Percentiles rank a stretch among this genome's conserved stretches.
These are phyloP conservation scores for Nitzschia sp. DNA, from an alignment of 108 stramenopile species.

Conservation along the genomic window DNA sequence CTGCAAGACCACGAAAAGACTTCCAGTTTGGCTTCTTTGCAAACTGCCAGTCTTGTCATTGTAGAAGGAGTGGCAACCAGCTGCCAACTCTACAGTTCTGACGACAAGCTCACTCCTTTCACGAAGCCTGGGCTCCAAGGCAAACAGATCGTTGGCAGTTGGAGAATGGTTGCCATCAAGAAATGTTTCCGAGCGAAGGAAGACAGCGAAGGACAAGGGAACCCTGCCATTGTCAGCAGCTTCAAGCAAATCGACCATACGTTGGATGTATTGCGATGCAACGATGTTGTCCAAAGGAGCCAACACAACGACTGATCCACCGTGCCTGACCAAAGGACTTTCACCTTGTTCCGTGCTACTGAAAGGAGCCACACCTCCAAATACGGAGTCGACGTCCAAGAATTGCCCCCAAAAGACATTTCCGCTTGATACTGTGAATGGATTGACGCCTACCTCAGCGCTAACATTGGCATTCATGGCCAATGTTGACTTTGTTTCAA, in stretches of 20 bases:
- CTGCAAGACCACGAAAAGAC: conserved; percentile 68
- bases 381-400: conserved; percentile 65
- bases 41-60: conserved; percentile 18
- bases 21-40: conserved; percentile 39
- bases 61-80: conserved; percentile 52
- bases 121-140: conserved; percentile 68
- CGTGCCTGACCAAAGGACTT: conserved; percentile 31
- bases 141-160: conserved; percentile 46
- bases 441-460: conserved; percentile 69
- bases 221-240: conserved; percentile 29
- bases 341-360: conserved; percentile 55
- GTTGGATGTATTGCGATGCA: conserved; percentile 64
- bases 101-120: conserved; percentile 48
- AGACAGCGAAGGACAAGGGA: conserved; percentile 69
- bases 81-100: conserved; percentile 50
- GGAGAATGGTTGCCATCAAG: conserved; percentile 42
- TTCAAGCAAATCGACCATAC: conserved; percentile 61
- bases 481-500: conserved; percentile 43
- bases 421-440: conserved; percentile 47
- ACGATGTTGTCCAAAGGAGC: conserved; percentile 70
- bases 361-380: conserved; percentile 73
- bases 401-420: conserved; percentile 77
- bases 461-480: conserved; percentile 41
- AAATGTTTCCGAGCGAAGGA: conserved; percentile 66
- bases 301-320: conserved; percentile 60